Percentiles rank a stretch among this genome's conserved stretches.
These are phyloP conservation scores for Eucalyptus victrix DNA, from an alignment of 345 rosid genomes.

Conservation along the genomic window DNA sequence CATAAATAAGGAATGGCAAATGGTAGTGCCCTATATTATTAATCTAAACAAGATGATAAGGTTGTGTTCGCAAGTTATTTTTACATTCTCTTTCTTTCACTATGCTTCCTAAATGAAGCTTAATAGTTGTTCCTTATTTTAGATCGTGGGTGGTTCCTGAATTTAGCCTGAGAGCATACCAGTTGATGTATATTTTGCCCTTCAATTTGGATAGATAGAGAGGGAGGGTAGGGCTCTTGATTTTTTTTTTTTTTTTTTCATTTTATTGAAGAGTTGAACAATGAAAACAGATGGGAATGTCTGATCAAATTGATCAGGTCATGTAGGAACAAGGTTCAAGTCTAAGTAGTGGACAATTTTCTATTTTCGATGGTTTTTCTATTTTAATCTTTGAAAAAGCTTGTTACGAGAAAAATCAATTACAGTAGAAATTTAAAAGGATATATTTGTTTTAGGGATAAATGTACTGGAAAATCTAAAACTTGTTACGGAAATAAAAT, in stretches of 20 bases:
- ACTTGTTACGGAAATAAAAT: too few relatives aligned
- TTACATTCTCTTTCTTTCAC: background rate
- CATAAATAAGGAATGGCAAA: background rate
- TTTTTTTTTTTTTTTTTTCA: too few relatives aligned
- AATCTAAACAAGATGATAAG: background rate
- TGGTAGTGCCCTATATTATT: too few relatives aligned
- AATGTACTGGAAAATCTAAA: fast-evolving
- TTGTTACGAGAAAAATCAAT: background rate
- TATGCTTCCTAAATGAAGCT: background rate
- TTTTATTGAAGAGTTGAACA: too few relatives aligned
- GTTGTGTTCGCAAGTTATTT: background rate
- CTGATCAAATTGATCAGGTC: too few relatives aligned
- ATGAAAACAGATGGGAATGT: too few relatives aligned
- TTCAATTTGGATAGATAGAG: too few relatives aligned
- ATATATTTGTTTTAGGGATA: background rate
- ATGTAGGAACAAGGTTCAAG: too few relatives aligned
- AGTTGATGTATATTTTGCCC: too few relatives aligned
- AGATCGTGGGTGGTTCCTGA: background rate
- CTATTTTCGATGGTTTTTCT: background rate
- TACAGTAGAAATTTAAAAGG: background rate
- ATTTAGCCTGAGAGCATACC: background rate
- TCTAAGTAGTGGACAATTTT: background rate
- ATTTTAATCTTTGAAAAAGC: background rate
- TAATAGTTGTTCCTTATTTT: background rate
- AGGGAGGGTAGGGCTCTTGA: too few relatives aligned